A percentile compares a stretch with the other conserved stretches of the same genome.
Evolutionary conservation across 305 asterid genomes (phyloP).

Genomic region (Plantago rigida): DNA sequence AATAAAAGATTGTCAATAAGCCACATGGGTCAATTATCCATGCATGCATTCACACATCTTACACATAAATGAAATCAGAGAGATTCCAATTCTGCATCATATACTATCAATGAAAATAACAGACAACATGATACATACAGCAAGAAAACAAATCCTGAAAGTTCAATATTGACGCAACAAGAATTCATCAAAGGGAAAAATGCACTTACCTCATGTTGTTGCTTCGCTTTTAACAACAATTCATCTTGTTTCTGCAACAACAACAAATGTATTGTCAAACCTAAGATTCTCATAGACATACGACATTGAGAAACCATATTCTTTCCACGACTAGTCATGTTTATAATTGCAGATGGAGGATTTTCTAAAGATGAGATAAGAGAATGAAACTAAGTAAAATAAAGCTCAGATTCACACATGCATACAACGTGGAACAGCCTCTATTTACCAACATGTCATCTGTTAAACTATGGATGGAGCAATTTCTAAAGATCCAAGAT

Average conservation of each 20-base stretch:
- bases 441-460: slow-evolving; percentile 9
- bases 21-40: background rate
- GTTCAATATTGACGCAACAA: background rate
- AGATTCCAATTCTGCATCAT: background rate
- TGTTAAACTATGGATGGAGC: background rate
- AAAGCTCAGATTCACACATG: slow-evolving; percentile 23
- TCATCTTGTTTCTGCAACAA: slow-evolving; percentile 61
- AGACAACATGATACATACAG: no score
- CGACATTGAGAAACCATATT: slow-evolving; percentile 12
- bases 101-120: no score
- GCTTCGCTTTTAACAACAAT: slow-evolving; percentile 55
- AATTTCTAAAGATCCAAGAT: slow-evolving; percentile 3
- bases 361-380: slow-evolving; percentile 1
- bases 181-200: slow-evolving; percentile 15
- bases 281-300: slow-evolving; percentile 22
- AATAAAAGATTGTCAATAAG: background rate
- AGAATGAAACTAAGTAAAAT: background rate
- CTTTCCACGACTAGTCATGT: slow-evolving; percentile 13
- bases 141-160: background rate
- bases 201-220: slow-evolving; percentile 60
- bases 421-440: slow-evolving; percentile 13
- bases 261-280: slow-evolving; percentile 17
- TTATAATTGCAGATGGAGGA: slow-evolving; percentile 2
- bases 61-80: background rate
- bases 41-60: no score